Evolutionary conservation across 2,329 filamentous ascomycete genomes (phyloP).

Genomic region (Colletotrichum sp.): DNA sequence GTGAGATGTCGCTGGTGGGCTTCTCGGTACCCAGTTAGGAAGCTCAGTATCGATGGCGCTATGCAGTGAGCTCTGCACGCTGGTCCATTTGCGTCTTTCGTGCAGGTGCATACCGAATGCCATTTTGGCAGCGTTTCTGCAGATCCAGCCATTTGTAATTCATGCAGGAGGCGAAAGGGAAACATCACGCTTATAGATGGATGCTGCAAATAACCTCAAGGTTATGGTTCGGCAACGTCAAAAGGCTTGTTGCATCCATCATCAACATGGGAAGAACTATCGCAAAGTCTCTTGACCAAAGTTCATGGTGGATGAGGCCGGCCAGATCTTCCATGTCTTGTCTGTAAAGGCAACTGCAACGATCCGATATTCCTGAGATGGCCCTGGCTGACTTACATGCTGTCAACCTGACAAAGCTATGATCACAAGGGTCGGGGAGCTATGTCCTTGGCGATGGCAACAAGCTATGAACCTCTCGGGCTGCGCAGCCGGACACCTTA

Average conservation of each 20-base stretch:
- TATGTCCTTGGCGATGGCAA: neutral
- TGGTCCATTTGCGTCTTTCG: neutral
- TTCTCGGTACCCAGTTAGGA: neutral
- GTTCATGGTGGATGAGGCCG: neutral
- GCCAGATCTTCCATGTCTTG: neutral
- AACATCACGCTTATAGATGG: neutral
- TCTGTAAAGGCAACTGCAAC: neutral
- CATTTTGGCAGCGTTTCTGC: neutral
- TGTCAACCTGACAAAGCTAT: neutral
- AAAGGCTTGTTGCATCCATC: neutral
- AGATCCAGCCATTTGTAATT: constrained; percentile 3
- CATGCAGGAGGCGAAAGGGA: neutral
- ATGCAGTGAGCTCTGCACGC: neutral
- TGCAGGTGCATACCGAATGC: neutral
- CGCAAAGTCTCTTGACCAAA: neutral
- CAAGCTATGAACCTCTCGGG: neutral
- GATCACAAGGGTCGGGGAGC: neutral
- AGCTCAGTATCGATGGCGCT: neutral
- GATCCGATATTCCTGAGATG: neutral
- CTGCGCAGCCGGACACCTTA: neutral
- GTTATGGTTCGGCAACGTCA: neutral
- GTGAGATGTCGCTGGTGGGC: neutral
- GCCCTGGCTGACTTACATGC: neutral
- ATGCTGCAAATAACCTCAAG: neutral
- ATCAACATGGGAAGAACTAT: neutral